A percentile compares a stretch with the other conserved stretches of the same genome.
Conservation (phyloP, 768 basidiomycete genomes). For the Boletus vermiculosoides region DNA sequence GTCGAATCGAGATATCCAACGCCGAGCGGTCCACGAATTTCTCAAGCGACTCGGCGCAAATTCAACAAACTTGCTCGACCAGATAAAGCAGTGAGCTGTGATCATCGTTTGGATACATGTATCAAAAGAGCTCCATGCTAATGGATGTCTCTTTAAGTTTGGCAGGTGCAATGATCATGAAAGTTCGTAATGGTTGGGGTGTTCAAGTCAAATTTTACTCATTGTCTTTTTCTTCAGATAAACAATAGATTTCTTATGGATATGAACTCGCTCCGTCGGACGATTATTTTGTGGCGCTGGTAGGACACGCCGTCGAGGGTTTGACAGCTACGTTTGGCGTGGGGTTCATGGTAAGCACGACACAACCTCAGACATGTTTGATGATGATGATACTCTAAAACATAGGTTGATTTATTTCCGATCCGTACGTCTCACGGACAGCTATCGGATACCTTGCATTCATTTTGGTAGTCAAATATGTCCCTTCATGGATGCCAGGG, state of each 20-base stretch:
- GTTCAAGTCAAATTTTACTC: background rate
- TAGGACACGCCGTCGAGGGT: constrained; percentile 5
- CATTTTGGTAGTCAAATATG: constrained; percentile 2
- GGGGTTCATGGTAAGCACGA: background rate
- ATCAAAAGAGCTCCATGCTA: background rate
- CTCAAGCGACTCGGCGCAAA: background rate
- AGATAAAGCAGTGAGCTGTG: constrained; percentile 3
- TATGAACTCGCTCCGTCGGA: constrained; percentile 4
- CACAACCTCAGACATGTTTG: background rate
- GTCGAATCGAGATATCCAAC: constrained; percentile 1
- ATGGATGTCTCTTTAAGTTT: background rate
- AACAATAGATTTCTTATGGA: background rate
- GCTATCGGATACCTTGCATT: background rate
- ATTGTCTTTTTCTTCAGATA: background rate
- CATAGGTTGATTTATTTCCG: constrained; percentile 2
- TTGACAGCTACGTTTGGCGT: constrained; percentile 5
- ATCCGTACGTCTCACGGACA: background rate
- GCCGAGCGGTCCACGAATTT: background rate
- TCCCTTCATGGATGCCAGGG: constrained; percentile 3
- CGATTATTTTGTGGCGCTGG: constrained; percentile 1
- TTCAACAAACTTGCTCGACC: background rate
- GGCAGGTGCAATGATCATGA: constrained; percentile 5
- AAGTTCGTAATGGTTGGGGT: background rate
- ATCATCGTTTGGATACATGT: background rate
- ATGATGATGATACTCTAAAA: background rate